Evolutionary conservation across 495 filamentous ascomycete genomes (phyloP), one percentile per base, ranked within the genome.

Genomic region (Xylaria grammica): DNA sequence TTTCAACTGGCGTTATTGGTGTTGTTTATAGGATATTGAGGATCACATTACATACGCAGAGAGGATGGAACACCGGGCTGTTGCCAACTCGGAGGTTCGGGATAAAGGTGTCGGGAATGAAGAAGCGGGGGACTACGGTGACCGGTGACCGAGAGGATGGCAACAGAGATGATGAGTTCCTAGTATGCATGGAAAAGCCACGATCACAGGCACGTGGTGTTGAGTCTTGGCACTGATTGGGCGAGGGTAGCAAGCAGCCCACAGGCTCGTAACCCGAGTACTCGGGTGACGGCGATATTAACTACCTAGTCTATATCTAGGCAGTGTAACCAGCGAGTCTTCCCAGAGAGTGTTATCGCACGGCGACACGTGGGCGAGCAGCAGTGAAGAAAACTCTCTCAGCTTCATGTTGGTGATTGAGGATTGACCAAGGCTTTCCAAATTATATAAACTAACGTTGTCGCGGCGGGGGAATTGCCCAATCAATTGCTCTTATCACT

Each of bases 161-260:
- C n/a, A n/a, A n/a, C n/a, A n/a, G n/a, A n/a, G n/a, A n/a, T n/a
- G n/a, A n/a, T n/a, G n/a, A n/a, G n/a, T n/a, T n/a, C n/a, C n/a
- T n/a, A n/a, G n/a, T n/a, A n/a, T 30, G 26, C 26, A 52, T 52
- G 15, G n/a, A 20, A 52, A 32, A 29, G 27, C 8, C 11, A 30
- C 15, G 10, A 27, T 10, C 7, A 36, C 30, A 53, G 20, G 51
- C 51, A 53, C 51, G 51, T 53, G 51, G 51, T 17, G 9, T 36
- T 32, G 30, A 13, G 53, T 56, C 53, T 56, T 56, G 53, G 53
- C 53, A 27, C 20, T 42, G 32, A 38, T 42, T 40, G 53, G 32
- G 32, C 27, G 15, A 34, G 24, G 50, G 24, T 22, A 53, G 53
- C 53, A 27, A 30, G 38, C 53, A 11, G 7, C 20, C n/a, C n/a